Base-by-base conservation (phyloP, 768 basidiomycete species). In the Paxillus rubicundulus region DNA sequence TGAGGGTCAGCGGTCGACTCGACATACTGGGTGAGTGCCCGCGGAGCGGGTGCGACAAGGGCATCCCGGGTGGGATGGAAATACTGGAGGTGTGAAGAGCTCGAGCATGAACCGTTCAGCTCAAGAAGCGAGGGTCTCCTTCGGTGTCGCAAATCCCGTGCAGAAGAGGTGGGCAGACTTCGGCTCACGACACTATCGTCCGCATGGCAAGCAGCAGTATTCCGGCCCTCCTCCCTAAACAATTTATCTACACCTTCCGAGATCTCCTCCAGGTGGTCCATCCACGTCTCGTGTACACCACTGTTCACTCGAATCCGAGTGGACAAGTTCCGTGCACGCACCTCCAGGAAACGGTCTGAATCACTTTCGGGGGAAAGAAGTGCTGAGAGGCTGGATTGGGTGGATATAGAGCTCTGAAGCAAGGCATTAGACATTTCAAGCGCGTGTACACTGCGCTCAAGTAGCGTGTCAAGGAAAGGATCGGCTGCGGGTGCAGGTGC, bases 351-450 rank as follows among this genome's bases (percentile, higher is more conserved):
- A 38, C 69, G 71, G 54, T 86, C 84, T 5, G 70, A 71, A 17
- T 72, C 65, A 7, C 68, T 69, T 50, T 80, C 82, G 14, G 76
- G 61, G 20, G 77, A 74, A 28, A 86, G 67, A 37, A 85, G 70
- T 3, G 75, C 70, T 32, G 75, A 75, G 34, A 78, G 71, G 32
- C 73, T 81, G 12, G 83, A 76, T 56, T 87, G 85, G 1, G 89
- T 85, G 37, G 84, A 80, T 60, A 91, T 85, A 18, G 87, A 86
- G 12, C 82, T 84, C 63, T 89, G 85, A 42, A 93, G 73, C 10
- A 92, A 73, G 3, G 83, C 78, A 52, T 92, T 92, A 5, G 90
- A 92, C 77, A 91, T 84, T 65, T 92, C 91, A 9, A 93, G 75
- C 1, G 90, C 90, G 69, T 90, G 84, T 13, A 92, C 87, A 57